Evolutionary conservation across 495 filamentous ascomycete species (phyloP), one percentile per base, ranked within the genome.

Genomic region (Trichocladium uniseriatum): DNA sequence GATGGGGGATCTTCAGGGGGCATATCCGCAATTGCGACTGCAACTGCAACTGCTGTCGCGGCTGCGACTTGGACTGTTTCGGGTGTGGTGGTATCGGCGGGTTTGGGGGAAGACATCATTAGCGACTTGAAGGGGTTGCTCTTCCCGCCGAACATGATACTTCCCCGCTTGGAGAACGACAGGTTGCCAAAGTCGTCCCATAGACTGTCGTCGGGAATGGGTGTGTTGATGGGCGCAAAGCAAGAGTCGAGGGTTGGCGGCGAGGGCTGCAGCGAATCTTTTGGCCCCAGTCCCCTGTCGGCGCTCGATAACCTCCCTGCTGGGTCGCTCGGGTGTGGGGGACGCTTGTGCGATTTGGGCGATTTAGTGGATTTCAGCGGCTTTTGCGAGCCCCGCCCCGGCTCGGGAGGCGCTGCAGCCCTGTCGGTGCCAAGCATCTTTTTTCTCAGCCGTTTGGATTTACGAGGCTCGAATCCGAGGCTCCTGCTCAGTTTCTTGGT

Each of bases 121-220:
- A 52, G 49, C 16, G 51, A 41, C 15, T 50, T 45, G 22, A 57
- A 53, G 2, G 40, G 57, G 43, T 53, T 59, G 38, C 66, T 70
- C 57, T 70, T 72, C 43, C 67, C 79, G 22, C 75, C 77, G 50
- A 84, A 71, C 67, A 85, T 70, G 57, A 86, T 67, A 58, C 80
- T 84, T n/a, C 82, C 82, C 45, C 78, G 64, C 46, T 78, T 77
- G 38, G 76, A 79, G 59, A 81, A 81, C 38, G 68, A 65, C 36
- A 81, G 53, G 28, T 63, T 57, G 54, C 62, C 66, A 37, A 78
- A 55, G 55, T 75, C 70, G 49, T 77, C 76, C 48, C 75, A 59
- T 24, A 79, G 62, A 48, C 66, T 70, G 46, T 75, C 73, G 15
- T 70, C 70, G 52, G 76, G 75, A 52, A 79, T 78, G 24, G 58